phyloP scores from a whole-genome alignment of 495 filamentous ascomycete genomes.

The Talaromyces proteolyticus region DNA sequence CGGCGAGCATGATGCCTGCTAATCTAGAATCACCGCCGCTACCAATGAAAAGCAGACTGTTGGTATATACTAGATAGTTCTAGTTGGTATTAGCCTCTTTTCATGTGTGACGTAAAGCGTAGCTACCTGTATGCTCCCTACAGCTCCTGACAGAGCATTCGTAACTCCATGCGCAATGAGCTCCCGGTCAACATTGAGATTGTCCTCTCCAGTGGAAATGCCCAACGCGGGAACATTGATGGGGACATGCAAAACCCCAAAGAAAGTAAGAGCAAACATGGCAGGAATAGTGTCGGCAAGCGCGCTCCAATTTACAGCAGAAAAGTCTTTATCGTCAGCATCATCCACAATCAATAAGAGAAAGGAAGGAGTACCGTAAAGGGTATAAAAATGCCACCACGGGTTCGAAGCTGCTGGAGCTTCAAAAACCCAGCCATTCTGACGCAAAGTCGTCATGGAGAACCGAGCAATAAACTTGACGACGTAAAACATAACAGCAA shows the following conservation, averaged over 20 bases:
- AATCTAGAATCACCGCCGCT: constrained; percentile 83
- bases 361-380: constrained; percentile 62
- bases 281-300: constrained; percentile 77
- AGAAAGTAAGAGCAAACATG: constrained; percentile 97
- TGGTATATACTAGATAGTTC: constrained; percentile 97
- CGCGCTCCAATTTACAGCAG: constrained; percentile 71
- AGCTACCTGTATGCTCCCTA: constrained; percentile 77
- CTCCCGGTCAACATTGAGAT: constrained; percentile 85
- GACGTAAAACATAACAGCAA: constrained; percentile 79
- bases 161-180: constrained; percentile 90
- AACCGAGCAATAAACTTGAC: constrained; percentile 60
- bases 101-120: not conserved
- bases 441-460: constrained; percentile 54
- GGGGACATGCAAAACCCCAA: constrained; percentile 92
- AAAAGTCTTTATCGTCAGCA: constrained; percentile 49
- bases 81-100: constrained; percentile 14
- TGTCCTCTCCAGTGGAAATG: constrained; percentile 83
- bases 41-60: constrained; percentile 89
- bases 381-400: constrained; percentile 94
- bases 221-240: constrained; percentile 95
- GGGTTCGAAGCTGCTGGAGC: constrained; percentile 77
- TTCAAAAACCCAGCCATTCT: constrained; percentile 84
- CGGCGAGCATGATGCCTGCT: constrained; percentile 81
- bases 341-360: constrained; percentile 2
- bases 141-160: constrained; percentile 79